Conservation (phyloP, 169 alveolate genomes). For the Perkinsus marinus region DNA sequence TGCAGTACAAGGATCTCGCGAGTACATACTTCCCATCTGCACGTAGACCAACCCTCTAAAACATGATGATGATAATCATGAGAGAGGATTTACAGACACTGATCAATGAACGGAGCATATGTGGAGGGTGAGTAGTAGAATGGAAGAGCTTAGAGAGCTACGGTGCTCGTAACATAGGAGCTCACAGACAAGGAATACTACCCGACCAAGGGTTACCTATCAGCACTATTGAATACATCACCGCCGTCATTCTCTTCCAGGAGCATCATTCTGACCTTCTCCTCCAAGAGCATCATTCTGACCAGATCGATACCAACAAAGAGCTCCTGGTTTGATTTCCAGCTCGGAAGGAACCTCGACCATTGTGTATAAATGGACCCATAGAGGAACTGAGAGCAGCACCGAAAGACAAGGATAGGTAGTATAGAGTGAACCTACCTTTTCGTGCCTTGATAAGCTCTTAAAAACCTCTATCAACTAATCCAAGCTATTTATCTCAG, state of each 20-base stretch:
- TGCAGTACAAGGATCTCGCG: not conserved
- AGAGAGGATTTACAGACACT: no score
- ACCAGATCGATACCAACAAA: not conserved
- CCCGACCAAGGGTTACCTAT: no score
- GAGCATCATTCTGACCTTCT: no score
- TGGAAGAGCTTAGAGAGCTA: no score
- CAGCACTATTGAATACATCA: not conserved
- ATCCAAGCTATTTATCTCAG: not conserved
- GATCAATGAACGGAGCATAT: no score
- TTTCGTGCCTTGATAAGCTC: not conserved
- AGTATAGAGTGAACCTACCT: not conserved
- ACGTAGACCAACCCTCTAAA: not conserved
- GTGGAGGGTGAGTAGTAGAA: no score
- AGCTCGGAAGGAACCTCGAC: not conserved
- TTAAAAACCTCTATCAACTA: not conserved
- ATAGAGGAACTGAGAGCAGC: not conserved
- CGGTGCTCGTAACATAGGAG: no score
- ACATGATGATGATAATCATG: no score
- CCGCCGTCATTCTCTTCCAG: not conserved
- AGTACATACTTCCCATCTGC: not conserved
- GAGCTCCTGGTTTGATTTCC: not conserved
- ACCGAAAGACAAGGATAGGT: not conserved
- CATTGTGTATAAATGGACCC: not conserved
- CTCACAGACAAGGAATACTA: no score
- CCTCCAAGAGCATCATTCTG: no score